Conservation (phyloP, 345 rosid species). For the Bruguiera sexangula region DNA sequence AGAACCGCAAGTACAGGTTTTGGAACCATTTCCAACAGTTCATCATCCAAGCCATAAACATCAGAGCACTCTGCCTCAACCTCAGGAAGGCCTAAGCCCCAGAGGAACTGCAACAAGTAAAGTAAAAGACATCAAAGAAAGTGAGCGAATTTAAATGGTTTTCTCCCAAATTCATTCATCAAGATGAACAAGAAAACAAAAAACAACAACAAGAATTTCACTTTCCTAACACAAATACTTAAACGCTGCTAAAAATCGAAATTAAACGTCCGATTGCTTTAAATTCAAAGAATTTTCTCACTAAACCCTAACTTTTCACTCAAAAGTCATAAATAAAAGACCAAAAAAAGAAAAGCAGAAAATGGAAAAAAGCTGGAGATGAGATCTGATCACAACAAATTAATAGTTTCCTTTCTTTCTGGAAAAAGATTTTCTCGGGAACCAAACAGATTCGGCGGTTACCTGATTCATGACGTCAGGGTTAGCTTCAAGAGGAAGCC, state of each 20-base stretch:
- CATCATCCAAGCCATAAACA: conserved; percentile 87
- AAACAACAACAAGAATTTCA: not conserved
- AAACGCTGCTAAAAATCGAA: too few species aligned
- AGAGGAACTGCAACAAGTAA: conserved; percentile 51
- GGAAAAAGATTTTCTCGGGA: conserved; percentile 4
- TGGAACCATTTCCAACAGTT: conserved; percentile 82
- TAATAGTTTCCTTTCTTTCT: not conserved
- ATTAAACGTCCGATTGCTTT: too few species aligned
- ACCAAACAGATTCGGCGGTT: conserved; percentile 11
- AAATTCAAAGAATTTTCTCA: too few species aligned
- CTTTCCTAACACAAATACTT: not conserved
- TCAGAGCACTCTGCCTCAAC: conserved; percentile 74
- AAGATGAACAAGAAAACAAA: too few species aligned
- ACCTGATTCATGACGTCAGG: conserved; percentile 99
- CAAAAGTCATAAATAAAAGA: too few species aligned
- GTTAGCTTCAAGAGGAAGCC: conserved; percentile 99
- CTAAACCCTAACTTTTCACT: too few species aligned
- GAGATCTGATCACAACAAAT: too few species aligned
- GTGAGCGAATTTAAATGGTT: too few species aligned
- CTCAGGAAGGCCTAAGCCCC: conserved; percentile 74
- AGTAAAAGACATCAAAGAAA: too few species aligned
- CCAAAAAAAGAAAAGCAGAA: too few species aligned
- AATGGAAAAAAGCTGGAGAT: too few species aligned
- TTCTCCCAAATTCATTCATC: too few species aligned
- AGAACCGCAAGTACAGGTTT: conserved; percentile 90